Evolutionary conservation across 2,329 filamentous ascomycete genomes (phyloP), one percentile per base, ranked within the genome.

Genomic region (Exserohilum turcica): DNA sequence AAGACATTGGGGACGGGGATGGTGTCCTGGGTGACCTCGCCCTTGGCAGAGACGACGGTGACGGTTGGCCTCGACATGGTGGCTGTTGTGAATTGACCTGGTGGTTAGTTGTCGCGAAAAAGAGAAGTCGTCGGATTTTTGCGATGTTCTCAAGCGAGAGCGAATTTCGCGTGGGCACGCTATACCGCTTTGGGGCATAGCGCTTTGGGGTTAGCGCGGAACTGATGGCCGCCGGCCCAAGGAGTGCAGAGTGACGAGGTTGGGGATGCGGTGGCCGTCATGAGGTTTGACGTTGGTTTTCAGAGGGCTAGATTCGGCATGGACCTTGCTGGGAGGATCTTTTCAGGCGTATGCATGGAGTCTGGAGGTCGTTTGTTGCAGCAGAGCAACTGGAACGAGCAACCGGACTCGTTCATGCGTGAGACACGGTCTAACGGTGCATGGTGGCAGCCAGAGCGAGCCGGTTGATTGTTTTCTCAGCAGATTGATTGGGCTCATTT

Each of bases 1-100:
- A 99, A 99, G 84, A 99, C 93, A 82, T 91, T 87, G 77, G 95
- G 94, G 74, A 97, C 88, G 79, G 94, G 86, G 81, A 92, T 87
- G 77, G 92, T 93, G 79, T 89, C 86, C 79, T 90, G 90, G 81
- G 87, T 90, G 82, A 91, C 84, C 84, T 89, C 85, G 84, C 94
- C 94, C 88, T 97, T 92, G 82, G 91, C 92, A 82, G 89, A 88
- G 84, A 96, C 87, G 84, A 99, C 92, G 79, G 92, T 91, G 80
- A 99, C 94, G 78, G 92, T 97, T 81, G 94, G 94, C 84, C 94
- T 87, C 80, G 90, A 92, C 84, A 92, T 90, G 52, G 52, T 64
- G 62, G 58, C 51, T 55, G 57, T 64, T 57, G 63, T 67, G 63
- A 57, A 54, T 61, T 64, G 64, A 53, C 54, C 54, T 65, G 58